Evolutionary conservation across 2,329 filamentous ascomycete species (phyloP), one percentile per base, ranked within the genome.

Genomic region (Tolypocladium sp.): DNA sequence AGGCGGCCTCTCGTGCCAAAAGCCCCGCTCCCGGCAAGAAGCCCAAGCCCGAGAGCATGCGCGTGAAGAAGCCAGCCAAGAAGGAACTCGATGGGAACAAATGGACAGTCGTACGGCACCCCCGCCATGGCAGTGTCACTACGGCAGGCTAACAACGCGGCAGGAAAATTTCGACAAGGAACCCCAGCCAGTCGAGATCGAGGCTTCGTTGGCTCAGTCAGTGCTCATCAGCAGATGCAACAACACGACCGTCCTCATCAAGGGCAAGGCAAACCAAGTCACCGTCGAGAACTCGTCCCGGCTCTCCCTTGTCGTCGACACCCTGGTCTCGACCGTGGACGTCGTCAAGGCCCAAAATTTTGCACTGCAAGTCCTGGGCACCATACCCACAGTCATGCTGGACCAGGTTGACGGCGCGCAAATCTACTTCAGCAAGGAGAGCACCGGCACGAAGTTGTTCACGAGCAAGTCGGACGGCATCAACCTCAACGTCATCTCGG

Each of bases 291-390:
- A 97, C 77, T 93, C 88, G 59, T 84, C 82, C 54, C 88, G 91
- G 56, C 80, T 95, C 22, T 95, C 91, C 35, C 83, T 99, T 57
- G 85, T 97, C 57, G 83, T 97, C 58, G 93, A 97, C 67, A 90
- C 87, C 1, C 85, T 97, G 13, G 90, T 97, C 55, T 95, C 90
- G 55, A 91, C 90, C 38, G 85, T 99, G 59, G 94, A 99, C 69
- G 90, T 96, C 30, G 94, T 99, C 79, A 97, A 97, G 77, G 93
- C 89, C 55, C 85, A 89, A 66, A 96, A 94, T 73, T 96, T 99
- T 71, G 92, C 92, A 17, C 79, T 97, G n/a, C 92, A 97, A 75
- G 90, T 99, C 57, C 77, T 95, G 58, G 92, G 92, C 57, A 84
- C 83, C 3, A 83, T 96, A 17, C 94, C 94, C 1, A 96, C 93